A percentile compares a stretch with the other conserved stretches of the same genome.
phyloP scores from a whole-genome alignment of 2,329 filamentous ascomycete species.

The Phoma sp. region DNA sequence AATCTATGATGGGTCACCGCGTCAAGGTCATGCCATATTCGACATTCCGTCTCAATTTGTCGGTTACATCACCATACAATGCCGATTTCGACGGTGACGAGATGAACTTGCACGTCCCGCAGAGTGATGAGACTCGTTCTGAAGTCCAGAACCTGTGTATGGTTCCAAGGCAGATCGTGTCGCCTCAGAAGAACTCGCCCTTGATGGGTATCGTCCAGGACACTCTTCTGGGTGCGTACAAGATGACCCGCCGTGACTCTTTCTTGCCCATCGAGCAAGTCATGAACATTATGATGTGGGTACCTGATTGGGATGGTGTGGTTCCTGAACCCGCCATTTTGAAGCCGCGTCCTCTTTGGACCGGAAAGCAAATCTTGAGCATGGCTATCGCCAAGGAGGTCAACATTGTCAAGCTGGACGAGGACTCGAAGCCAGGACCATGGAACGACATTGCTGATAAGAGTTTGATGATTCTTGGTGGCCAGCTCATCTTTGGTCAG shows the following conservation, averaged over 20 bases:
- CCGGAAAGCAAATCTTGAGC: conserved; percentile 96
- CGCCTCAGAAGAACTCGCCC: conserved; percentile 93
- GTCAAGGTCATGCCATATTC: conserved; percentile 99
- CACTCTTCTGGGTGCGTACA: conserved; percentile 94
- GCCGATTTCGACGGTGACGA: conserved; percentile 99
- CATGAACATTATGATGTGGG: conserved; percentile 97
- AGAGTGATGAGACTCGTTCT: conserved; percentile 94
- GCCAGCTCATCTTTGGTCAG: conserved; percentile 88
- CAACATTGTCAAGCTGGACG: conserved; percentile 67
- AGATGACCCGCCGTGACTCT: conserved; percentile 89
- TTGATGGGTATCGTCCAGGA: conserved; percentile 99
- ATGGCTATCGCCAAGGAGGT: conserved; percentile 88
- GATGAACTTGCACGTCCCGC: conserved; percentile 99
- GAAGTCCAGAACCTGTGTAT: conserved; percentile 94
- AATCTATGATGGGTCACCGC: conserved; percentile 99
- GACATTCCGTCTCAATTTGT: conserved; percentile 95
- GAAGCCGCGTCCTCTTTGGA: conserved; percentile 93
- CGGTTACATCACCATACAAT: conserved; percentile 98
- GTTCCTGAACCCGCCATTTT: conserved; percentile 93
- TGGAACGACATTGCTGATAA: conserved; percentile 75
- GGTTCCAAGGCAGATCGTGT: conserved; percentile 98
- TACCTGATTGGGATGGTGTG: conserved; percentile 95
- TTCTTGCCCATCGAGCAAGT: conserved; percentile 90
- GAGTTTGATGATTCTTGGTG: conserved; percentile 81
- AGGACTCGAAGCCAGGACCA: conserved; percentile 58